phyloP scores from a whole-genome alignment of 2,329 filamentous ascomycete species.

The Shiraia sp. region DNA sequence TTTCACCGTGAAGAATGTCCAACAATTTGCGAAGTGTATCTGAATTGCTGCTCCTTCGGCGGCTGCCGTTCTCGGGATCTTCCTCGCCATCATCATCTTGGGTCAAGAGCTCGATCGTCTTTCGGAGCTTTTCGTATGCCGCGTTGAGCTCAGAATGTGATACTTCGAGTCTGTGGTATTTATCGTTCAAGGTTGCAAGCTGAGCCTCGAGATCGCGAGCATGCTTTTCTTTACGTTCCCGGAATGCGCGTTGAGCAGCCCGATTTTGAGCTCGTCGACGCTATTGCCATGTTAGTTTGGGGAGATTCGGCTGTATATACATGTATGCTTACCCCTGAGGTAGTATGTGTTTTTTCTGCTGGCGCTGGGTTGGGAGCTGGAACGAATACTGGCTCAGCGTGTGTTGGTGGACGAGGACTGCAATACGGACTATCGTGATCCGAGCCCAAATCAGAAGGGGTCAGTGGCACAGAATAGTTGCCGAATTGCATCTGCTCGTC shows the following conservation, averaged over 20 bases:
- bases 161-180: constrained; percentile 59
- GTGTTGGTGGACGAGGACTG: constrained; percentile 38
- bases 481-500: constrained; percentile 39
- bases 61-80: constrained; percentile 29
- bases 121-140: constrained; percentile 47
- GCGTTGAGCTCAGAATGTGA: constrained; percentile 53
- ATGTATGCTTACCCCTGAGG: constrained; percentile 42
- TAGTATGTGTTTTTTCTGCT: constrained; percentile 42
- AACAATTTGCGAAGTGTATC: constrained; percentile 45
- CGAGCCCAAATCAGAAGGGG: constrained; percentile 45
- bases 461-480: constrained; percentile 44
- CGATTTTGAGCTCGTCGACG: constrained; percentile 64
- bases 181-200: constrained; percentile 58
- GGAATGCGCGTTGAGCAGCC: constrained; percentile 64
- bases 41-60: constrained; percentile 33
- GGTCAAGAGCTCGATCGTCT: constrained; percentile 44
- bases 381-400: constrained; percentile 28
- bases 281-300: constrained; percentile 38
- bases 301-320: no score
- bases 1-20: constrained; percentile 44
- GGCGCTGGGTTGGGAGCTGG: constrained; percentile 20
- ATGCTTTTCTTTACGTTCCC: constrained; percentile 67
- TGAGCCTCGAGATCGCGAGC: constrained; percentile 66
- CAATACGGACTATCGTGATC: constrained; percentile 46
- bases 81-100: constrained; percentile 38